phyloP scores from a whole-genome alignment of 2,329 filamentous ascomycete species.

The Akanthomyces muscarius region DNA sequence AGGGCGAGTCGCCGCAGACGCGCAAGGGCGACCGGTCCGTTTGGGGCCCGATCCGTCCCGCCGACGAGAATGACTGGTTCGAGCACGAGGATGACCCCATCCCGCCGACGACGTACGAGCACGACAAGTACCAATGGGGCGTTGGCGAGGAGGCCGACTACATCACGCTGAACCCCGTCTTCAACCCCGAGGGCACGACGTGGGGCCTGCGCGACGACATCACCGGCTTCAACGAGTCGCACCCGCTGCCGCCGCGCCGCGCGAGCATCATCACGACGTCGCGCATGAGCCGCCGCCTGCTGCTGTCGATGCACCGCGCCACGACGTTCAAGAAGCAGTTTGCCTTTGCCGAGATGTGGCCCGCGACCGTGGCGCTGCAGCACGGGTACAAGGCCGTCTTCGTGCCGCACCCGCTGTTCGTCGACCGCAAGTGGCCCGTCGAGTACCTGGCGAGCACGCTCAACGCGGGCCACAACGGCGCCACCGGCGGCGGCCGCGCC shows the following conservation, averaged over 20 bases:
- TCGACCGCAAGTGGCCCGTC: slow-evolving; percentile 81
- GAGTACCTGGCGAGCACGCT: slow-evolving; percentile 73
- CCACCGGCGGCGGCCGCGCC: slow-evolving; percentile 67
- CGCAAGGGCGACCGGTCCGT: slow-evolving; percentile 57
- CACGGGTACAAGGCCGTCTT: slow-evolving; percentile 92
- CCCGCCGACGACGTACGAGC: slow-evolving; percentile 67
- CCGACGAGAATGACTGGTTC: slow-evolving; percentile 65
- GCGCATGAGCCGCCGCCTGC: slow-evolving; percentile 73
- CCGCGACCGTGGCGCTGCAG: slow-evolving; percentile 78
- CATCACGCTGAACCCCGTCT: slow-evolving; percentile 87
- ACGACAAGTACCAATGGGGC: slow-evolving; percentile 81
- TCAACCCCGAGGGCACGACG: slow-evolving; percentile 80
- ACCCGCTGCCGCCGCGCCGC: slow-evolving; percentile 64
- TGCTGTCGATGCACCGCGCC: slow-evolving; percentile 86
- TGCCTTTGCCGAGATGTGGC: slow-evolving; percentile 97
- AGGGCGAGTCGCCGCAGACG: slow-evolving; percentile 34
- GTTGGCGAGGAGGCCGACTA: slow-evolving; percentile 87
- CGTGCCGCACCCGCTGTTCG: slow-evolving; percentile 82
- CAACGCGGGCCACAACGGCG: slow-evolving; percentile 74
- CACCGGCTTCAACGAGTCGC: slow-evolving; percentile 69
- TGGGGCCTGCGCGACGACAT: slow-evolving; percentile 82
- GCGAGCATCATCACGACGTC: slow-evolving; percentile 86
- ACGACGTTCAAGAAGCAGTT: slow-evolving; percentile 80
- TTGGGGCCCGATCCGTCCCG: slow-evolving; percentile 78
- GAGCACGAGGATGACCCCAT: slow-evolving; percentile 67